Evolutionary conservation across 2,329 filamentous ascomycete genomes (phyloP), one percentile per base, ranked within the genome.

Genomic region (Bipolaris victoriae): DNA sequence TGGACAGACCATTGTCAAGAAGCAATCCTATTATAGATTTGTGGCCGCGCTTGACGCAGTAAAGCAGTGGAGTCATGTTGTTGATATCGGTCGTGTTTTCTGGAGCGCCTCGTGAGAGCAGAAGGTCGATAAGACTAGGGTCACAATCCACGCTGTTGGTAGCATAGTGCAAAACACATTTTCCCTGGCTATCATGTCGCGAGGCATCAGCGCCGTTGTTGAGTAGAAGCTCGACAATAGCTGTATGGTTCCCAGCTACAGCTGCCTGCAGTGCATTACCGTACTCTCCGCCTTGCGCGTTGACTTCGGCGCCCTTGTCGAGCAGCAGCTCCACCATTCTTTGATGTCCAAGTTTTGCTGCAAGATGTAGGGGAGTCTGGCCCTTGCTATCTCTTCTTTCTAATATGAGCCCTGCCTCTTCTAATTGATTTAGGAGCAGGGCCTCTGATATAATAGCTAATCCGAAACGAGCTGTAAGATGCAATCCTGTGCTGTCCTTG

Each of bases 311-410:
- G 43, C 57, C 60, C 9, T 46, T 44, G 0, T 63, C 44, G 16
- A 66, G 49, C 35, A 68, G 50, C 33, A 61, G 6, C 52, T 57
- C 44, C 0, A 72, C 69, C 9, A 70, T 50, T 24, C 59, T 22
- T 26, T 64, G 31, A 49, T 69, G 46, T 43, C 66, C 65, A 24
- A 24, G 22, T 24, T 24, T 4, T 24, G 22, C 22, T 24, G 22
- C 22, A 24, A 24, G 22, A 24, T 24, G 5, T 24, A 24, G 4
- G 4, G 22, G 22, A 24, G 22, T 24, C 22, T 5, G 22, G 22
- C 22, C 22, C 3, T 24, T 4, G 6, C 22, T 24, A 24, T 24
- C 22, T 24, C 22, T 24, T 24, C 22, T 24, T 24, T 24, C 22
- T 5, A 24, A 24, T 24, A 24, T 24, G 22, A 24, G 22, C 5